Evolutionary conservation across 495 filamentous ascomycete species (phyloP).

Genomic region (Hypoxylon subgilvum): DNA sequence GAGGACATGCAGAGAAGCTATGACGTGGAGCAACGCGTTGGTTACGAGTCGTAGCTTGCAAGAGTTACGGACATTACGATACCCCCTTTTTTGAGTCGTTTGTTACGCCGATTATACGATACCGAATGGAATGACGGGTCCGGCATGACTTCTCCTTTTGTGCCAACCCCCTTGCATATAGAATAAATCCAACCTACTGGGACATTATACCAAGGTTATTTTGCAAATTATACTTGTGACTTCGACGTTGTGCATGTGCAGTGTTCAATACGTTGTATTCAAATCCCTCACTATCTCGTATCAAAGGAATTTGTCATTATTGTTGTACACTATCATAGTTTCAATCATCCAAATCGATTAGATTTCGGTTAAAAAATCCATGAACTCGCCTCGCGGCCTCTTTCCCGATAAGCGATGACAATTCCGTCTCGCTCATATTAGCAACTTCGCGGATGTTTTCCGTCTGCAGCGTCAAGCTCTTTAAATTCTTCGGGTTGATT

Average conservation of each 20-base stretch:
- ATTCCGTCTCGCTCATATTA: conserved; percentile 79
- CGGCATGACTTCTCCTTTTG: background rate
- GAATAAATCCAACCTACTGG: background rate
- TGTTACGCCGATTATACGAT: too few relatives aligned
- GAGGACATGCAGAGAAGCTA: background rate
- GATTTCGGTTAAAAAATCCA: conserved; percentile 83
- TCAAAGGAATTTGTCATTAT: too few relatives aligned
- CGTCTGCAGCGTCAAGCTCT: conserved; percentile 70
- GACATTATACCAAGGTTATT: too few relatives aligned
- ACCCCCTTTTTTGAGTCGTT: conserved; percentile 29
- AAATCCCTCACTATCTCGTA: too few relatives aligned
- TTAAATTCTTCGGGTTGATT: conserved; percentile 77
- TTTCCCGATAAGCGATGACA: conserved; percentile 74
- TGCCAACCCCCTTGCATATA: background rate
- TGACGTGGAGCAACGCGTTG: background rate
- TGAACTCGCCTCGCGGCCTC: conserved; percentile 80
- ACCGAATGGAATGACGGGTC: conserved; percentile 3
- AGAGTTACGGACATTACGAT: conserved; percentile 39
- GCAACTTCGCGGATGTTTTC: conserved; percentile 82
- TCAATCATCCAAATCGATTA: conserved; percentile 57
- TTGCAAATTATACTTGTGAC: background rate
- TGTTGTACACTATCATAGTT: too few relatives aligned
- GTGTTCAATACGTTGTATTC: too few relatives aligned
- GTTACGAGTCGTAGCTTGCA: conserved; percentile 2
- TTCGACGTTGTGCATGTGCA: background rate